phyloP scores from a whole-genome alignment of 2,329 filamentous ascomycete species.

The Diaporthe sp. region DNA sequence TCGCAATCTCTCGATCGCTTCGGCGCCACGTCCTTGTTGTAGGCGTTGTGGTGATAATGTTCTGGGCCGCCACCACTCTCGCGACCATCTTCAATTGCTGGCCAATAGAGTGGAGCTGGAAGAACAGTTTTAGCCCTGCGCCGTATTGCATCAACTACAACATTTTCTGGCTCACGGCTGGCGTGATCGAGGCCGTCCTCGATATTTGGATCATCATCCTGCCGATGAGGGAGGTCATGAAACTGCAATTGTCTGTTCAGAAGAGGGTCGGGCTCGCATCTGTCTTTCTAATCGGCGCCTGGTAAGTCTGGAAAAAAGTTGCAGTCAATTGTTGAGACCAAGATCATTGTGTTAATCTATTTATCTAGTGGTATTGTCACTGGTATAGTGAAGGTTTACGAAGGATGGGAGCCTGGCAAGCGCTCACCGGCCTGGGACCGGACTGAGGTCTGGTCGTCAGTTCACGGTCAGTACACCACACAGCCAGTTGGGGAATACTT shows the following conservation, averaged over 20 bases:
- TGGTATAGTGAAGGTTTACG: constrained; percentile 27
- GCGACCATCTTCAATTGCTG: constrained; percentile 45
- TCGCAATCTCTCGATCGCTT: constrained; percentile 44
- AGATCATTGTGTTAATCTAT: neutral
- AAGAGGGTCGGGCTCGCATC: constrained; percentile 18
- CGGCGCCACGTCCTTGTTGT: constrained; percentile 44
- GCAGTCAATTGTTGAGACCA: neutral
- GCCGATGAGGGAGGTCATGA: constrained; percentile 23
- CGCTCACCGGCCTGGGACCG: constrained; percentile 20
- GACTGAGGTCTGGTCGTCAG: constrained; percentile 31
- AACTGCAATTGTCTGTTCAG: constrained; percentile 17
- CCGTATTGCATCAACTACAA: constrained; percentile 47
- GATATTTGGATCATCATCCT: constrained; percentile 32
- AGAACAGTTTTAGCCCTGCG: constrained; percentile 41
- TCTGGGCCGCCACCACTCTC: constrained; percentile 44
- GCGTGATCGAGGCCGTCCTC: constrained; percentile 25
- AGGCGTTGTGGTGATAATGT: constrained; percentile 41
- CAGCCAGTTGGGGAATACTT: neutral
- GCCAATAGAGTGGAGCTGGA: constrained; percentile 43
- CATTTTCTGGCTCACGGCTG: constrained; percentile 42
- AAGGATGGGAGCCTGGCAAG: constrained; percentile 15
- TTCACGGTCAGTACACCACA: constrained; percentile 16
- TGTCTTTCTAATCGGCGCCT: constrained; percentile 25
- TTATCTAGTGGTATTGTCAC: constrained; percentile 19
- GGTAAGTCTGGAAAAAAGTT: neutral